Conservation (phyloP, 2,329 filamentous ascomycete species). For the Trichoderma pleuroti region DNA sequence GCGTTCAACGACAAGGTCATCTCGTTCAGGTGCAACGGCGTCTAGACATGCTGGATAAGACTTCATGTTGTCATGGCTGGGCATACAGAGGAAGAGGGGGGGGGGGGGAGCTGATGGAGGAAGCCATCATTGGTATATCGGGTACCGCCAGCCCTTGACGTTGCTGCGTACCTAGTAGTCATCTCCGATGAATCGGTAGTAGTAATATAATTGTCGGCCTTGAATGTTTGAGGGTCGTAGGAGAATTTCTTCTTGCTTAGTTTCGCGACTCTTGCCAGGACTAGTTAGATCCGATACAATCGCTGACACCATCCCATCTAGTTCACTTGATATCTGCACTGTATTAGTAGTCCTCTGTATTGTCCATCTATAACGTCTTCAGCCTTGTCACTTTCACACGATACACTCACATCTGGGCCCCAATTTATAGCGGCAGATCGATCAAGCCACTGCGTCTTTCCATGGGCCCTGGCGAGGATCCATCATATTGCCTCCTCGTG, state of each 20-base stretch:
- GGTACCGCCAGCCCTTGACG: neutral
- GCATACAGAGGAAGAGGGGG: too few species aligned
- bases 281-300: neutral
- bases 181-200: too few species aligned
- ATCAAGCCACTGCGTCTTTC: neutral
- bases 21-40: neutral
- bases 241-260: neutral
- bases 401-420: neutral
- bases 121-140: neutral
- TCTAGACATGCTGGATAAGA: neutral
- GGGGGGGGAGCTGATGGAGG: neutral
- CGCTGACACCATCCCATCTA: neutral
- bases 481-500: neutral
- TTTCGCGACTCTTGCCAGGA: neutral
- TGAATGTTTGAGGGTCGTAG: neutral
- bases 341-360: neutral
- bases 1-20: neutral
- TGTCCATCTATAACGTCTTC: neutral
- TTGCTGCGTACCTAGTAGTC: neutral
- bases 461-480: neutral
- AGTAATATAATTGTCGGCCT: neutral
- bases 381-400: neutral
- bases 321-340: neutral
- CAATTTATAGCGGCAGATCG: neutral
- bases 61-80: neutral